phyloP scores from a whole-genome alignment of 148 eudicot genomes.

The Silene latifolia region DNA sequence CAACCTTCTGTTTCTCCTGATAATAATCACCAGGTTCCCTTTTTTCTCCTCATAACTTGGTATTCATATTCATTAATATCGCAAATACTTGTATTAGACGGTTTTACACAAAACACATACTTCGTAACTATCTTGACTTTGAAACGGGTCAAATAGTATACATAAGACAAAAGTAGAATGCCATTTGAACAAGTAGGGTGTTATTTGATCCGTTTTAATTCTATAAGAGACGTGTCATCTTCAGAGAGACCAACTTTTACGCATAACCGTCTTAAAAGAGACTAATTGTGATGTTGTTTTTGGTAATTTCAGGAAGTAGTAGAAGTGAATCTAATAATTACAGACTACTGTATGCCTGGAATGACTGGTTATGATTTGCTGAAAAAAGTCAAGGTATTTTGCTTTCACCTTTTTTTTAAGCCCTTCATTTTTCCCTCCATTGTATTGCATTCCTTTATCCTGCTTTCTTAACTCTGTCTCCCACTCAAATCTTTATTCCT shows the following conservation, averaged over 20 bases:
- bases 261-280: too few relatives aligned
- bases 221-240: too few relatives aligned
- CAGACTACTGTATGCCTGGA: slow-evolving; percentile 97
- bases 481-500: slow-evolving; percentile 2
- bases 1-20: slow-evolving; percentile 48
- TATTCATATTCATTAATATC: too few relatives aligned
- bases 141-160: too few relatives aligned
- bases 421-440: slow-evolving; percentile 5
- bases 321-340: slow-evolving; percentile 81
- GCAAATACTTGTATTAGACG: too few relatives aligned
- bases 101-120: too few relatives aligned
- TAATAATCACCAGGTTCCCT: slow-evolving; percentile 42
- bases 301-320: slow-evolving; percentile 45
- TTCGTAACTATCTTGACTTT: too few relatives aligned
- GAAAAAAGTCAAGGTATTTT: slow-evolving; percentile 81
- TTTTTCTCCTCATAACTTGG: not conserved
- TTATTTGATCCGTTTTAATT: too few relatives aligned
- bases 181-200: too few relatives aligned
- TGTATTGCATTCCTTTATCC: slow-evolving; percentile 15
- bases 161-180: too few relatives aligned
- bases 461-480: slow-evolving; percentile 21
- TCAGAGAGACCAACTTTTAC: too few relatives aligned
- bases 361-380: slow-evolving; percentile 99
- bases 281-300: not conserved
- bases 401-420: slow-evolving; percentile 3